Conservation (phyloP, 306 rosid species). For the Trifolium dubium region DNA sequence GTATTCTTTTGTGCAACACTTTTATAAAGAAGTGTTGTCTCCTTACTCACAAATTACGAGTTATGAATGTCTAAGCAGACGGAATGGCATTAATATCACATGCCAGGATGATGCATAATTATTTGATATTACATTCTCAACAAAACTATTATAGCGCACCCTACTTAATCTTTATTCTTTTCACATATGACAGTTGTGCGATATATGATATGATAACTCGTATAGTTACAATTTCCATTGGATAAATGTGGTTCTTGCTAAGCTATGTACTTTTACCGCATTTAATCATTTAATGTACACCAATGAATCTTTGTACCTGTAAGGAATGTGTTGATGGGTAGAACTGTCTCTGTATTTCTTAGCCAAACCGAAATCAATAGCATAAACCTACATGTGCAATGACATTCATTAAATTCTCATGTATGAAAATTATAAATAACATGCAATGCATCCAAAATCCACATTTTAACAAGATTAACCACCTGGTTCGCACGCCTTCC, state of each 20-base stretch:
- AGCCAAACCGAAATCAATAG: slow-evolving; percentile 96
- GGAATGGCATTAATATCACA: neutral
- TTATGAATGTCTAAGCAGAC: neutral
- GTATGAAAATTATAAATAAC: neutral
- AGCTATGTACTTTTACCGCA: neutral
- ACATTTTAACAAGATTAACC: slow-evolving; percentile 31
- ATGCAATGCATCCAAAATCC: slow-evolving; percentile 1
- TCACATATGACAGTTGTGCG: neutral
- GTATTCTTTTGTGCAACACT: neutral
- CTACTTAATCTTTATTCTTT: slow-evolving; percentile 5
- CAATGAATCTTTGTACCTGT: slow-evolving; percentile 65
- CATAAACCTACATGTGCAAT: slow-evolving; percentile 57
- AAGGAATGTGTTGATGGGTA: slow-evolving; percentile 95
- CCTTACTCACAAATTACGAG: neutral
- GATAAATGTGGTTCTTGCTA: slow-evolving; percentile 6
- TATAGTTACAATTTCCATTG: slow-evolving; percentile 16
- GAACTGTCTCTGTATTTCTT: slow-evolving; percentile 93
- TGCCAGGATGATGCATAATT: slow-evolving; percentile 6
- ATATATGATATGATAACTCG: slow-evolving; percentile 10
- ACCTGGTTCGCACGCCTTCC: slow-evolving; percentile 99
- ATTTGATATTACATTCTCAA: slow-evolving; percentile 13
- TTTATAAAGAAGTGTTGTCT: neutral
- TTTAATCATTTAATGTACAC: slow-evolving; percentile 12
- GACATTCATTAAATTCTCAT: slow-evolving; percentile 35
- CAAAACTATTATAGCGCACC: slow-evolving; percentile 16